Percentiles rank a stretch among this genome's conserved stretches.
Evolutionary conservation across 495 filamentous ascomycete species (phyloP).

Genomic region (Talaromyces wortmannii): DNA sequence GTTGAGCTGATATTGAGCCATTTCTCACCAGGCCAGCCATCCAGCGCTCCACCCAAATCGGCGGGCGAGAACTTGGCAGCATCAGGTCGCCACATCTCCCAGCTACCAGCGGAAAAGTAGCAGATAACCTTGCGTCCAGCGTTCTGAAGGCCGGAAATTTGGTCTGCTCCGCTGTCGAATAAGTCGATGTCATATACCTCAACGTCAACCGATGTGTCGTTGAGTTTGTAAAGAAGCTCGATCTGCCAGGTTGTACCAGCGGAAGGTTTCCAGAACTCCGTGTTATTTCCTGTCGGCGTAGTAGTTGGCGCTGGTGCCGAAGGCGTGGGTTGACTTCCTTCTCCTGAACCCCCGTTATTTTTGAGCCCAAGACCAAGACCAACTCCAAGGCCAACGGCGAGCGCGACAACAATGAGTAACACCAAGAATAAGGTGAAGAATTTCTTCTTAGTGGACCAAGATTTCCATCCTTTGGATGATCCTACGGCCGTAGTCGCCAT

Average conservation of each 20-base stretch:
- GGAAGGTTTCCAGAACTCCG: constrained; percentile 32
- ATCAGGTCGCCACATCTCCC: constrained; percentile 54
- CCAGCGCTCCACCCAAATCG: constrained; percentile 47
- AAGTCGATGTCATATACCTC: constrained; percentile 58
- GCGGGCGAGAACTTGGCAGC: constrained; percentile 36
- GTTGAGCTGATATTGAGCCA: constrained; percentile 56
- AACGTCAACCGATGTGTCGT: constrained; percentile 38
- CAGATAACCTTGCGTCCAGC: constrained; percentile 56
- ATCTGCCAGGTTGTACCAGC: constrained; percentile 51
- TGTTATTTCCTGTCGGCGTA: background rate
- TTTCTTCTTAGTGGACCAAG: constrained; percentile 34
- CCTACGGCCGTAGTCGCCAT: background rate
- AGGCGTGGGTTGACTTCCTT: background rate
- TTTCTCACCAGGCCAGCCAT: constrained; percentile 58
- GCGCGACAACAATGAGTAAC: constrained; percentile 30
- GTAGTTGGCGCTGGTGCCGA: background rate
- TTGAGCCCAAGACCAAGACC: constrained; percentile 41
- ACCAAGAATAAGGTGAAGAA: constrained; percentile 18
- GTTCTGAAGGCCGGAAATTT: constrained; percentile 40
- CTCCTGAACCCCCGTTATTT: constrained; percentile 9
- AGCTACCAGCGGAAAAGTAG: constrained; percentile 67
- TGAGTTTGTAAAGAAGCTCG: constrained; percentile 34
- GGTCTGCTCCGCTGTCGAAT: constrained; percentile 39
- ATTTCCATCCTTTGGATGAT: constrained; percentile 15
- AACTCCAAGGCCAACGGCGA: constrained; percentile 47